These are phyloP conservation scores for Aegilops longissima DNA, from an alignment of 176 grass and related monocot species.

Conservation along the genomic window DNA sequence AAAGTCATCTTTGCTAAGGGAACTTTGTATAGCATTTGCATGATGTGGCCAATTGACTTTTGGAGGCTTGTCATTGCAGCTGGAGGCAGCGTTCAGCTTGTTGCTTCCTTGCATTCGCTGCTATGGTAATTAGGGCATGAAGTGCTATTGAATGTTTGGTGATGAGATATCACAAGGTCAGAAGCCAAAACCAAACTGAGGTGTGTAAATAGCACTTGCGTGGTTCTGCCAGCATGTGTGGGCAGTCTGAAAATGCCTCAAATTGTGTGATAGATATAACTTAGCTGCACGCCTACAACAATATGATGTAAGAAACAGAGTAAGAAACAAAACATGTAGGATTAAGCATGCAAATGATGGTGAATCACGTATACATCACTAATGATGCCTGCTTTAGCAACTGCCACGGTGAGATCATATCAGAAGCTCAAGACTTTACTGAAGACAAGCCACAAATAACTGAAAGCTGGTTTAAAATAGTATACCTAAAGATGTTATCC, in stretches of 20 bases:
- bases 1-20: conserved; percentile 50
- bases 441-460: not conserved
- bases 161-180: not conserved
- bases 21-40: conserved; percentile 45
- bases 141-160: not conserved
- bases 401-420: not conserved
- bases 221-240: not conserved
- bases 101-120: conserved; percentile 31
- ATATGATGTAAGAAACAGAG: not conserved
- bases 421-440: not conserved
- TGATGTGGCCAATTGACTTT: conserved; percentile 70
- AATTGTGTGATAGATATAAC: not conserved
- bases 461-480: not conserved
- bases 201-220: not conserved
- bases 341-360: not conserved
- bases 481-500: not conserved
- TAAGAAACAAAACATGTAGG: not conserved
- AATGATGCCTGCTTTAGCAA: not conserved
- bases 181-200: not conserved
- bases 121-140: conserved; percentile 6
- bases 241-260: not conserved
- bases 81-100: conserved; percentile 17
- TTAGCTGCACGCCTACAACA: not conserved
- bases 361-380: not conserved
- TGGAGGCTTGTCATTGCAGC: conserved; percentile 41